Percentiles rank a stretch among this genome's conserved stretches.
phyloP scores from a whole-genome alignment of 805 yeast genomes.

The Candida stauntonica region DNA sequence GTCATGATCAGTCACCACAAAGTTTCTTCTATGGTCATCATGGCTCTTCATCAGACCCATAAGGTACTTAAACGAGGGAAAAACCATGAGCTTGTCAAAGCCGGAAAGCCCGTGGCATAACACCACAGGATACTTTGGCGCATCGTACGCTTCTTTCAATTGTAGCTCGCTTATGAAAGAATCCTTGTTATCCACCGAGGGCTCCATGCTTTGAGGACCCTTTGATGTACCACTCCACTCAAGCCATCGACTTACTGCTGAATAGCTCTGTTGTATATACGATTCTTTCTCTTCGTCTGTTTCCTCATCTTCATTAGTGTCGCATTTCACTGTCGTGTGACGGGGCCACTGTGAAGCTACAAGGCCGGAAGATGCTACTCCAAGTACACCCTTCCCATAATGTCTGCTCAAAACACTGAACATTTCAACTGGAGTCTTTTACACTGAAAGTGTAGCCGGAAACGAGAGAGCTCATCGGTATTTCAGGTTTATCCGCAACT shows the following conservation, averaged over 20 bases:
- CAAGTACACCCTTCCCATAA: background rate
- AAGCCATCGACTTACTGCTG: slow-evolving; percentile 5
- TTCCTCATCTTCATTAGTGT: background rate
- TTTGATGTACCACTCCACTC: slow-evolving; percentile 11
- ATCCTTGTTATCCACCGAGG: slow-evolving; percentile 8
- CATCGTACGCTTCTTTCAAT: slow-evolving; percentile 38
- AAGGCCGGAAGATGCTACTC: background rate
- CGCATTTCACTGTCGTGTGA: background rate
- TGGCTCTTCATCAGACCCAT: slow-evolving; percentile 20
- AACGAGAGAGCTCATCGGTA: too few relatives aligned
- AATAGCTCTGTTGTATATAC: background rate
- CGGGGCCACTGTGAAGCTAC: background rate
- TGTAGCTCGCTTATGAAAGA: slow-evolving; percentile 14
- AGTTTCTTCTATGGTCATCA: slow-evolving; percentile 7
- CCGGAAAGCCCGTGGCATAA: slow-evolving; percentile 88
- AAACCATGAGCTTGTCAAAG: slow-evolving; percentile 51
- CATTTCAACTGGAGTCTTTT: too few relatives aligned
- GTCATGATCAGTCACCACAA: slow-evolving; percentile 27
- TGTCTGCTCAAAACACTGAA: background rate
- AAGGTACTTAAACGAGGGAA: slow-evolving; percentile 37
- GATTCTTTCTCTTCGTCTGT: background rate
- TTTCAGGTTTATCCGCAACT: too few relatives aligned
- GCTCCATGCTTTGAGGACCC: slow-evolving; percentile 1
- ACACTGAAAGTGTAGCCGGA: too few relatives aligned
- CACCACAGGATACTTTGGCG: slow-evolving; percentile 71